Evolutionary conservation across 257 asterid species (phyloP), one percentile per base, ranked within the genome.

Genomic region (Solanum gandarillasii): DNA sequence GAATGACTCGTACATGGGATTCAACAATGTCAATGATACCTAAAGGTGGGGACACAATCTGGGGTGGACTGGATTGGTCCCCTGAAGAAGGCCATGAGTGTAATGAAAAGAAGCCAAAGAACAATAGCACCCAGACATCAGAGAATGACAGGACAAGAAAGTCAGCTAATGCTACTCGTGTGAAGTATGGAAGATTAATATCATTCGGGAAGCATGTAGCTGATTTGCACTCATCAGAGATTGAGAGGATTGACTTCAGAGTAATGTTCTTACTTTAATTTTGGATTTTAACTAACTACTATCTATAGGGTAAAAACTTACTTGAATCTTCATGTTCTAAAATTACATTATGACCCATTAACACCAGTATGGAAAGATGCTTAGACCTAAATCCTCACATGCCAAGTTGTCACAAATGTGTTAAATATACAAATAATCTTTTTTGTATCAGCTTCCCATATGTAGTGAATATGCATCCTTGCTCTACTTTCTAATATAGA

Each of bases 51-150:
- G 95, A 95, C 76, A 91, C 96, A 60, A 93, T 95, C 83, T 95
- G 98, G 98, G 98, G 98, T 87, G 96, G 92, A 79, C 89, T 93
- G 86, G 96, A 95, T 89, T 94, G 98, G 95, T 95, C 98, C 73
- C 98, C 98, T 31, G 98, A 95, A 89, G 98, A 92, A 88, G 98
- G 93, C 82, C 86, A 91, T 13, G 91, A 88, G 38, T 95, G 98
- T 89, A 75, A 75, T 25, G 87, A 86, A 70, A 91, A 91, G 89
- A 92, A 88, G 89, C 67, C 32, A 35, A 93, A 91, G 91, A 91
- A 87, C 78, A 79, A 86, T 78, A 87, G 87, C 81, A 90, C 87
- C 89, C 92, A 85, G 70, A 88, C 89, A 73, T 84, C 88, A 85
- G 91, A 82, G 25, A 89, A 87, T 74, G 93, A 90, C 89, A 55